Percentiles rank a stretch among this genome's conserved stretches.
Evolutionary conservation across 2,329 filamentous ascomycete species (phyloP).

Genomic region (Ophiostoma piceae): DNA sequence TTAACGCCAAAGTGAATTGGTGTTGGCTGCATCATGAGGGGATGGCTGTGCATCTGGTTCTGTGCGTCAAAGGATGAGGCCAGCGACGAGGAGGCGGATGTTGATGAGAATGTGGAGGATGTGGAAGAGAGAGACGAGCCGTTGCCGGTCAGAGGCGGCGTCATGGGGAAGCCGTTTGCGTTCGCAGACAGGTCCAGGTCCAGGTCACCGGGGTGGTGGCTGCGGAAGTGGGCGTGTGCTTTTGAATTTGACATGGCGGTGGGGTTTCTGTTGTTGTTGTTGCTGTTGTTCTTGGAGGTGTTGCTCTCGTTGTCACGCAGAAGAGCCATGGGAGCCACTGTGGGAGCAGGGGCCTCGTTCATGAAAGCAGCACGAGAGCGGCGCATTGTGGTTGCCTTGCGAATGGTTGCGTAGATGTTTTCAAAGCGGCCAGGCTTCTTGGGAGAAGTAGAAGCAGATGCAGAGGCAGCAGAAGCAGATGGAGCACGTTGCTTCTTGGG

Average conservation of each 20-base stretch:
- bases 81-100: constrained; percentile 18
- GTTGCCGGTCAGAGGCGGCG: constrained; percentile 24
- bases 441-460: background rate
- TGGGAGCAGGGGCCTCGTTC: constrained; percentile 23
- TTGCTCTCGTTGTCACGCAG: constrained; percentile 19
- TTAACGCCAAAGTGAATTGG: background rate
- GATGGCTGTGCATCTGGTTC: constrained; percentile 13
- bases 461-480: constrained; percentile 18
- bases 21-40: constrained; percentile 12
- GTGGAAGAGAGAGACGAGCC: constrained; percentile 21
- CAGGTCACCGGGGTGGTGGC: constrained; percentile 17
- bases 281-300: background rate
- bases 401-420: constrained; percentile 33
- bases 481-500: constrained; percentile 19
- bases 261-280: background rate
- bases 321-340: constrained; percentile 26
- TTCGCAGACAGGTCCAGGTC: background rate
- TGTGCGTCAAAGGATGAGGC: constrained; percentile 22
- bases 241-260: background rate
- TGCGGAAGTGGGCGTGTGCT: constrained; percentile 18
- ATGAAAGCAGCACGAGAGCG: constrained; percentile 23
- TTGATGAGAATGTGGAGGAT: constrained; percentile 16
- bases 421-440: constrained; percentile 33
- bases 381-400: constrained; percentile 30
- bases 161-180: constrained; percentile 15